phyloP scores from a whole-genome alignment of 2,329 filamentous ascomycete genomes.

The Hypoxylon sp. region DNA sequence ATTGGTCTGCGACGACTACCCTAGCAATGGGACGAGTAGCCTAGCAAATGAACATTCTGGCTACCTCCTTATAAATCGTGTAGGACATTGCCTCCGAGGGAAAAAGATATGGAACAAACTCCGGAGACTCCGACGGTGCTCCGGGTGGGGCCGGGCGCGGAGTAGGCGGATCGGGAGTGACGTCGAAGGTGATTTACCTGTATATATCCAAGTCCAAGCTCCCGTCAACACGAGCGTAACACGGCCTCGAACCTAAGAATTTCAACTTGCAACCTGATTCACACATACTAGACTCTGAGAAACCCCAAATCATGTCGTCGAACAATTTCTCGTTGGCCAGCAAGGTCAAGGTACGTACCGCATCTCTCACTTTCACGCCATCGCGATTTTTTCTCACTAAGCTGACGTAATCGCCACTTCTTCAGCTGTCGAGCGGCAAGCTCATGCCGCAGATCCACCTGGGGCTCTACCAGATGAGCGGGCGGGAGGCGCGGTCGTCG shows the following conservation, averaged over 20 bases:
- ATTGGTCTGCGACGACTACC: neutral
- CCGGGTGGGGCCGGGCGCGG: conserved; percentile 20
- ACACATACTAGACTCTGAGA: neutral
- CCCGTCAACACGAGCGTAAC: neutral
- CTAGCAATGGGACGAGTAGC: neutral
- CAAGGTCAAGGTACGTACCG: conserved; percentile 41
- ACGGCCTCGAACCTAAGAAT: neutral
- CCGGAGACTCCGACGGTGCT: conserved; percentile 1
- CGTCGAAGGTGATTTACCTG: conserved; percentile 11
- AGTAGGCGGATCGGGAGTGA: conserved; percentile 7
- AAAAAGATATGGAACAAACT: neutral
- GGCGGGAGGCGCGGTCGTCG: conserved; percentile 64
- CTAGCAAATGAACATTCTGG: no score
- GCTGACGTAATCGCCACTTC: conserved; percentile 20
- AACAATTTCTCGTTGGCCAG: conserved; percentile 39
- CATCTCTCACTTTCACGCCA: neutral
- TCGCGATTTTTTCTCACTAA: conserved; percentile 12
- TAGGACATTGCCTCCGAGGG: neutral
- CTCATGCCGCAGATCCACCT: conserved; percentile 76
- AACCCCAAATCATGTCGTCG: conserved; percentile 33
- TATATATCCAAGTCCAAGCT: neutral
- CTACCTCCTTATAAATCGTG: neutral
- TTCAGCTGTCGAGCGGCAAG: conserved; percentile 68
- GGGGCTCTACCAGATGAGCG: conserved; percentile 75
- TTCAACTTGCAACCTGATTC: neutral